phyloP scores from a whole-genome alignment of 441 rosid species.

The Adansonia gregorii region DNA sequence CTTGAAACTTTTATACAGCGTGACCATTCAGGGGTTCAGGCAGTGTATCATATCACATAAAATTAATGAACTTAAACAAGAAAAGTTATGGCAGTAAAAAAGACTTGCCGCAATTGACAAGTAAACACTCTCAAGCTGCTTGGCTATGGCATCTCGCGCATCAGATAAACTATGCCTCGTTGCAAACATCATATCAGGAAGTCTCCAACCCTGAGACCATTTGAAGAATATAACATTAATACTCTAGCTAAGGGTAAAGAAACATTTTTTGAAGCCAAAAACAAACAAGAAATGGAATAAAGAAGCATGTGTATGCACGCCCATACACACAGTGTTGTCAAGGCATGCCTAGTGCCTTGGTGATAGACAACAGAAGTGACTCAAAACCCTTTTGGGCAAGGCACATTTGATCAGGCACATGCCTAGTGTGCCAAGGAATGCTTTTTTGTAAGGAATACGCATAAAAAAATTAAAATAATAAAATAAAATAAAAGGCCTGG shows the following conservation, averaged over 20 bases:
- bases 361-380: too few relatives aligned
- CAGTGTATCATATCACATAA: neutral
- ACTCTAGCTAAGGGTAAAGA: neutral
- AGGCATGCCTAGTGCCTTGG: too few relatives aligned
- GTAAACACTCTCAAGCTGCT: constrained; percentile 79
- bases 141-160: constrained; percentile 74
- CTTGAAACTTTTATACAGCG: neutral
- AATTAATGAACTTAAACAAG: neutral
- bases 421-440: too few relatives aligned
- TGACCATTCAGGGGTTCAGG: neutral
- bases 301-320: too few relatives aligned
- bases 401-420: too few relatives aligned
- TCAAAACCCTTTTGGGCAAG: too few relatives aligned
- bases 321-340: too few relatives aligned
- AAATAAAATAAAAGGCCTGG: too few relatives aligned
- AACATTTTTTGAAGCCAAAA: constrained; percentile 7
- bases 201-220: constrained; percentile 80
- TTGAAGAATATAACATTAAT: constrained; percentile 18
- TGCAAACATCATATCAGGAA: constrained; percentile 97
- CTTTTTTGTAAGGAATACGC: too few relatives aligned
- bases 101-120: constrained; percentile 66
- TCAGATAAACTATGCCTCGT: constrained; percentile 86
- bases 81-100: constrained; percentile 20
- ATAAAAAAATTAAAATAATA: too few relatives aligned
- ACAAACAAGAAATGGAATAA: neutral